phyloP scores from a whole-genome alignment of 2,329 filamentous ascomycete species.

The Epichloe sibirici region DNA sequence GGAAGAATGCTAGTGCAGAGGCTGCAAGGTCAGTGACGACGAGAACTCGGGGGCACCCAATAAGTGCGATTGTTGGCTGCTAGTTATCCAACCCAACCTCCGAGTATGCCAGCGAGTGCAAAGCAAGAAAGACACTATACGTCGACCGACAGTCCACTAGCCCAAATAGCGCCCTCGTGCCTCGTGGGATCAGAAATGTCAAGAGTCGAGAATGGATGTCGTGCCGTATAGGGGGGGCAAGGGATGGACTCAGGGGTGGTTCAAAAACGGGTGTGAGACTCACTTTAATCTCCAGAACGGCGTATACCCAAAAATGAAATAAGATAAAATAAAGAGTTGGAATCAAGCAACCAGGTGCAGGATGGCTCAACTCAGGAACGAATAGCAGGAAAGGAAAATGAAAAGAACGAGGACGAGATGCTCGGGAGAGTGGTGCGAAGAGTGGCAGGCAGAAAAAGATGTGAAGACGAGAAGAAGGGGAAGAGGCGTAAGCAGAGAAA shows the following conservation, averaged over 20 bases:
- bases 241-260: conserved; percentile 14
- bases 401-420: neutral
- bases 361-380: neutral
- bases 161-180: neutral
- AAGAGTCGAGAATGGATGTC: neutral
- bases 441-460: neutral
- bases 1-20: too few relatives aligned
- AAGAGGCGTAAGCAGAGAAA: conserved; percentile 2
- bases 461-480: neutral
- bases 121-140: neutral
- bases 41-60: too few relatives aligned
- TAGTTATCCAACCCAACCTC: too few relatives aligned
- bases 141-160: neutral
- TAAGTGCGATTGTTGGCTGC: too few relatives aligned
- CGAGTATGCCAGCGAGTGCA: too few relatives aligned
- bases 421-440: conserved; percentile 1
- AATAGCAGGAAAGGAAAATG: neutral
- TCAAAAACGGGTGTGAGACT: conserved; percentile 12
- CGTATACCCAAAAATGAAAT: neutral
- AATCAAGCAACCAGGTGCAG: neutral
- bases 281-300: conserved; percentile 23
- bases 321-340: neutral
- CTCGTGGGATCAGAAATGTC: neutral
- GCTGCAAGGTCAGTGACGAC: too few relatives aligned
- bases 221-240: conserved; percentile 2